Evolutionary conservation across 345 rosid species (phyloP), one percentile per base, ranked within the genome.

Genomic region (Turnera subulata): DNA sequence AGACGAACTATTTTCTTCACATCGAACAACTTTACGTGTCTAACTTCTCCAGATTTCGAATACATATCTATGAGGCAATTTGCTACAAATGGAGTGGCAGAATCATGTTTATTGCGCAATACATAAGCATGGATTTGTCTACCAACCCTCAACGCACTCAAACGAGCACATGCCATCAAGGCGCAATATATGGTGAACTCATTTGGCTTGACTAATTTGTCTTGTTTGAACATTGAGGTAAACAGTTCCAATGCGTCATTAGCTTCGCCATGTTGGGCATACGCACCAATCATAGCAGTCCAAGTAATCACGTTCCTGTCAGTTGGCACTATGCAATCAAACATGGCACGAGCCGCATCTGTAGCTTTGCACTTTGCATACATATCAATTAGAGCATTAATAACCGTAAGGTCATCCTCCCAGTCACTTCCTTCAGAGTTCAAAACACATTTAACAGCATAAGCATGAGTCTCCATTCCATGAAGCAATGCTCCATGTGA

Each of bases 61-160:
- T 86, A 90, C 97, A 84, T 90, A 58, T 90, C 92, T 46, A 90
- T 59, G 0, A 90, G 90, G 63, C 97, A 86, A 64, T 90, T 86
- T 52, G 76, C 72, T 58, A 86, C 82, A 38, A 76, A 81, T 17
- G 70, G 44, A 37, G 65, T 69, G 16, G 61, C 62, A 7, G 65
- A 43, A 51, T 71, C 71, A 11, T 67, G 66, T n/a, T 66, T 82
- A 63, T 80, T 74, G 52, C 89, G 85, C 32, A 90, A 49, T 23
- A 77, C 62, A 62, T 73, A 84, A 53, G 85, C 90, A 65, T 90
- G 97, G 51, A 86, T 78, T 70, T 86, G 83, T 67, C 67, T 74
- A 52, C 97, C 97, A 58, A 61, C 55, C 60, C 90, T 84, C 55
- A 86, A 17, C 16, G 95, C 84, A 67, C 82, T 82, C 67, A 83